Base-by-base conservation (phyloP, 345 rosid genomes). In the Ceriops tagal region DNA sequence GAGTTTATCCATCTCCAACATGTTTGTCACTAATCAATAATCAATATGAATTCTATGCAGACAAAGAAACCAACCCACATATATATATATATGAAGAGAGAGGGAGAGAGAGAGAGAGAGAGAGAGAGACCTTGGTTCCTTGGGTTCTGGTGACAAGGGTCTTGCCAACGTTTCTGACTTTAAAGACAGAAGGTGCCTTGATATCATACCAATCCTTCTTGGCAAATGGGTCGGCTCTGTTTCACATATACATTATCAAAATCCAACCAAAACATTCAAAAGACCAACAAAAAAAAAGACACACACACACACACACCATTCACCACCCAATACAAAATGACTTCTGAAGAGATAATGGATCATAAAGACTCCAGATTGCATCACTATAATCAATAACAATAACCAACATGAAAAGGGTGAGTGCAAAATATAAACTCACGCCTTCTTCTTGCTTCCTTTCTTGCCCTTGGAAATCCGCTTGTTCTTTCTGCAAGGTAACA, bases 191-290 rank as follows among this genome's bases (percentile, higher is more conserved):
- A 8, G 99, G 99, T 62, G 99, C 97, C 83, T 95, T 95, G 68
- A 92, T 84, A 63, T 92, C 96, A 62, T 95, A 90, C 99, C 99
- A 95, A 65, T 95, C 99, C 84, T 95, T 95, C 96, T 92, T 90
- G 18, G 99, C 72, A 73, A 88, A 95, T 0, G 98, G 99, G 86
- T 95, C 96, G 53, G 87, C 87, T 30, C 98, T 95, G 65, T 37
- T 61, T 55, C 58, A 39, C 9, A 18, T 13, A 0, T 2, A 10
- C 3, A 49, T 19, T 24, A 52, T 46, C 34, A 35, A 57, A 34
- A 61, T 4, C 21, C 9, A 20, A 32, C 55, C 43, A 13, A 13
- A 43, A 43, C 16, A 15, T 43, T 43, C 49, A 13, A 43, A 3
- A 49, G 9, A 34, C 18, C n/a, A 64, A 21, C 15, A 64, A 20